These are phyloP conservation scores for Tricholoma hemisulphureum DNA, from an alignment of 768 basidiomycete species.

Conservation along the genomic window DNA sequence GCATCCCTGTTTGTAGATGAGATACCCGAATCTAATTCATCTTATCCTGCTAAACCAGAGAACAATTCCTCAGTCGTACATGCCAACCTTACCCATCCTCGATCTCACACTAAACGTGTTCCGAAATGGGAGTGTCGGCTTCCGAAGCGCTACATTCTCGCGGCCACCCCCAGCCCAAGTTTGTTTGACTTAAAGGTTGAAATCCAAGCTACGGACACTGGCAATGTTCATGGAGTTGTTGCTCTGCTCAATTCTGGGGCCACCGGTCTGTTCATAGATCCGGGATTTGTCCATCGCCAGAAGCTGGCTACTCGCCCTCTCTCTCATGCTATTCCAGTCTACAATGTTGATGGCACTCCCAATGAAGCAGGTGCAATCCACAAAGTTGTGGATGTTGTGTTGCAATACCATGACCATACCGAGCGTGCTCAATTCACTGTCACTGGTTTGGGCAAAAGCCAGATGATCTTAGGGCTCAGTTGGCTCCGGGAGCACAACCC, in stretches of 20 bases:
- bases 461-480: too few species aligned
- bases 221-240: neutral
- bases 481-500: too few species aligned
- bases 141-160: neutral
- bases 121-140: too few species aligned
- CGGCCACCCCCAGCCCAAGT: neutral
- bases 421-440: too few species aligned
- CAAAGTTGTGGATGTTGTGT: constrained; percentile 9
- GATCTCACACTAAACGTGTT: too few species aligned
- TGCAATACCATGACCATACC: too few species aligned
- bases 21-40: too few species aligned
- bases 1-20: too few species aligned
- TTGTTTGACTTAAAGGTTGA: neutral
- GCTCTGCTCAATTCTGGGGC: neutral
- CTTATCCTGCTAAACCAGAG: too few species aligned
- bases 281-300: neutral
- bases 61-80: too few species aligned
- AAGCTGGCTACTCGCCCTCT: neutral
- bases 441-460: too few species aligned
- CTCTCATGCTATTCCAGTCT: constrained; percentile 13
- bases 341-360: constrained; percentile 19
- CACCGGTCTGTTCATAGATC: neutral
- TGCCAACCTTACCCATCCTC: too few species aligned
- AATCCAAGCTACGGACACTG: neutral
- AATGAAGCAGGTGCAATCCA: constrained; percentile 20